Percentiles rank a stretch among this genome's conserved stretches.
Evolutionary conservation across 495 filamentous ascomycete species (phyloP).

Genomic region (Delitschia confertaspora): DNA sequence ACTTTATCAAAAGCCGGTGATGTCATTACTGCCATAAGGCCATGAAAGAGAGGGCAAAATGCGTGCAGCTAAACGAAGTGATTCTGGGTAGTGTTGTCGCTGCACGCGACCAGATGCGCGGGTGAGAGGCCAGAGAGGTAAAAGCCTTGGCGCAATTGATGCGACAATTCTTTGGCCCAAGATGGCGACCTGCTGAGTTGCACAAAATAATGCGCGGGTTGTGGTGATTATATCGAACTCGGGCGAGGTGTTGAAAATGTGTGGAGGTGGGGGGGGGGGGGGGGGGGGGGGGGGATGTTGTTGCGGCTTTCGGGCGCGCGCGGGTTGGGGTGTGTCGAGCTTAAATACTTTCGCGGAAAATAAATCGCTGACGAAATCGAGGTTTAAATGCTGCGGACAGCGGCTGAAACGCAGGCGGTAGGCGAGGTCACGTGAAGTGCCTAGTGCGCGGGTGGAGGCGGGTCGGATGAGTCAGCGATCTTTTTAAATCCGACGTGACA

Average conservation of each 20-base stretch:
- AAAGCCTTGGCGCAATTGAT: slow-evolving; percentile 1
- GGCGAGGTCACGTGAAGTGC: slow-evolving; percentile 15
- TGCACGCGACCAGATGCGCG: background rate
- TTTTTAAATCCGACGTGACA: too few relatives aligned
- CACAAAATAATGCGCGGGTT: background rate
- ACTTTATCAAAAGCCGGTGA: slow-evolving; percentile 34
- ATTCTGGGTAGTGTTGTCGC: background rate
- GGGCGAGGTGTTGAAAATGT: background rate
- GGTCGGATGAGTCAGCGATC: too few relatives aligned
- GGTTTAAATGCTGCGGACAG: slow-evolving; percentile 10
- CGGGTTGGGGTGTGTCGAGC: too few relatives aligned
- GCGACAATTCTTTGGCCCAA: slow-evolving; percentile 5
- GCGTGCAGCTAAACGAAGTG: background rate
- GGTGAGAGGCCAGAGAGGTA: background rate
- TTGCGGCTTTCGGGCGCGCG: background rate
- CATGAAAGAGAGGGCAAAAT: slow-evolving; percentile 19
- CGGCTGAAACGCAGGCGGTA: slow-evolving; percentile 13
- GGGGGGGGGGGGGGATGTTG: background rate
- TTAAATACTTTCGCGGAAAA: too few relatives aligned
- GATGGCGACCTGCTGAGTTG: too few relatives aligned
- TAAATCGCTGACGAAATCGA: slow-evolving; percentile 4
- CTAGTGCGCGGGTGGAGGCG: slow-evolving; percentile 15
- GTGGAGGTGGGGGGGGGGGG: background rate
- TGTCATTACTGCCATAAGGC: slow-evolving; percentile 47
- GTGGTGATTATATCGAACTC: background rate